Percentiles rank a stretch among this genome's conserved stretches.
Conservation (phyloP, 2,329 filamentous ascomycete species). For the Aspergillus bombycis region DNA sequence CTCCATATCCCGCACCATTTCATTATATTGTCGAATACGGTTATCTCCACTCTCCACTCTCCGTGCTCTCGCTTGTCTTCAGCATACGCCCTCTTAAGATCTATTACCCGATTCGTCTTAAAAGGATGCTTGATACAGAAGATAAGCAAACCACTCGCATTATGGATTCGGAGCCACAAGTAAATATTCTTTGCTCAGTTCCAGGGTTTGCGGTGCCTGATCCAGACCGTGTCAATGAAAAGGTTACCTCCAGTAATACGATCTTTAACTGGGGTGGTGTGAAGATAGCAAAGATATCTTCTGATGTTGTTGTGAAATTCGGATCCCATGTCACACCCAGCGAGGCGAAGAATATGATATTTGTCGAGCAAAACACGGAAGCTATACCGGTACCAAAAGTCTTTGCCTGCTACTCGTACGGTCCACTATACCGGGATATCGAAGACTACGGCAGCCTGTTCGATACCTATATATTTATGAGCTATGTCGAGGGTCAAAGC, state of each 20-base stretch:
- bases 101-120: too few species aligned
- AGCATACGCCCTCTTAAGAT: too few species aligned
- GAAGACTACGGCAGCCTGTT: slow-evolving; percentile 19
- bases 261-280: slow-evolving; percentile 18
- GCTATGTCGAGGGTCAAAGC: slow-evolving; percentile 16
- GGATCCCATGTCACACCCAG: slow-evolving; percentile 18
- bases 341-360: slow-evolving; percentile 23
- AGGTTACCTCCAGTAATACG: slow-evolving; percentile 2
- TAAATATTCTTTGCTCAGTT: background rate
- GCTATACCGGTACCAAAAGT: slow-evolving; percentile 19
- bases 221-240: background rate
- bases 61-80: too few species aligned
- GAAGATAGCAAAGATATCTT: slow-evolving; percentile 21
- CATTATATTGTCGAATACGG: too few species aligned
- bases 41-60: too few species aligned
- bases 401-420: slow-evolving; percentile 20
- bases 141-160: background rate
- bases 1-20: too few species aligned
- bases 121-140: background rate
- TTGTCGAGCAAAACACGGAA: slow-evolving; percentile 19
- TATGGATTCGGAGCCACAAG: background rate
- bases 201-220: background rate
- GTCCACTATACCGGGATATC: slow-evolving; percentile 20
- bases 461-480: slow-evolving; percentile 28
- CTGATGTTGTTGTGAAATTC: slow-evolving; percentile 23